These are phyloP conservation scores for Pachyrhizus erosus DNA, from an alignment of 306 rosid genomes.

Conservation along the genomic window DNA sequence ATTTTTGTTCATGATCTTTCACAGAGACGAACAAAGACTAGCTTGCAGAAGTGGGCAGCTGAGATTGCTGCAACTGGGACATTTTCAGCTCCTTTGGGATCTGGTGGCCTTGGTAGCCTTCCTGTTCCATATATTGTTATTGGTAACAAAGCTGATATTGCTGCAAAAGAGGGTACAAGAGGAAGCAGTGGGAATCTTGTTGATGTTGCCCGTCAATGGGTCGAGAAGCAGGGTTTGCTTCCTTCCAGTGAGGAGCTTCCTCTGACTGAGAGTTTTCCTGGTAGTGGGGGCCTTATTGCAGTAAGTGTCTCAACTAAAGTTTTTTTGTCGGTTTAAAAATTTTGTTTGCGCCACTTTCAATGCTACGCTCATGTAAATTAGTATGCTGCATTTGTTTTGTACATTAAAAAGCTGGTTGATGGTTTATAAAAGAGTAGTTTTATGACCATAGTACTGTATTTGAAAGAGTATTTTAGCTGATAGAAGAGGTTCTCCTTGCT, in stretches of 20 bases:
- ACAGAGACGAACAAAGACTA: slow-evolving; percentile 90
- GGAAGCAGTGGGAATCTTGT: slow-evolving; percentile 99
- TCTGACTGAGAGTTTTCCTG: slow-evolving; percentile 90
- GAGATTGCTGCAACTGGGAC: slow-evolving; percentile 92
- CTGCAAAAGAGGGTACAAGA: slow-evolving; percentile 87
- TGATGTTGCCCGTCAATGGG: slow-evolving; percentile 99
- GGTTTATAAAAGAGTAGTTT: neutral
- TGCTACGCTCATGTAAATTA: slow-evolving; percentile 4
- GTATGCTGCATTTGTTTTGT: slow-evolving; percentile 7
- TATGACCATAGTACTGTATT: slow-evolving; percentile 1
- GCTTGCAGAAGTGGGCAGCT: slow-evolving; percentile 95
- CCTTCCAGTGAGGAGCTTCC: slow-evolving; percentile 98
- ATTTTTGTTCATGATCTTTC: slow-evolving; percentile 99
- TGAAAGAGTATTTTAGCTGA: slow-evolving; percentile 28
- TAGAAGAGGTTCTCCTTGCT: slow-evolving; percentile 6
- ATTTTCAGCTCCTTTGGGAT: slow-evolving; percentile 94
- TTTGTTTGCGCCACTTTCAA: slow-evolving; percentile 19
- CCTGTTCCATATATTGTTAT: slow-evolving; percentile 91
- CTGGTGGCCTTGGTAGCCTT: slow-evolving; percentile 96
- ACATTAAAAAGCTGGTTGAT: slow-evolving; percentile 15
- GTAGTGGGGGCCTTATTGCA: slow-evolving; percentile 79
- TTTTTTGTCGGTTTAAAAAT: neutral
- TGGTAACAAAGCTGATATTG: slow-evolving; percentile 96
- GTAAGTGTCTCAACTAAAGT: slow-evolving; percentile 54
- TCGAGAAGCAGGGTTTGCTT: slow-evolving; percentile 98